Evolutionary conservation across 805 yeast species (phyloP).

Genomic region (Candida yuanshanica): DNA sequence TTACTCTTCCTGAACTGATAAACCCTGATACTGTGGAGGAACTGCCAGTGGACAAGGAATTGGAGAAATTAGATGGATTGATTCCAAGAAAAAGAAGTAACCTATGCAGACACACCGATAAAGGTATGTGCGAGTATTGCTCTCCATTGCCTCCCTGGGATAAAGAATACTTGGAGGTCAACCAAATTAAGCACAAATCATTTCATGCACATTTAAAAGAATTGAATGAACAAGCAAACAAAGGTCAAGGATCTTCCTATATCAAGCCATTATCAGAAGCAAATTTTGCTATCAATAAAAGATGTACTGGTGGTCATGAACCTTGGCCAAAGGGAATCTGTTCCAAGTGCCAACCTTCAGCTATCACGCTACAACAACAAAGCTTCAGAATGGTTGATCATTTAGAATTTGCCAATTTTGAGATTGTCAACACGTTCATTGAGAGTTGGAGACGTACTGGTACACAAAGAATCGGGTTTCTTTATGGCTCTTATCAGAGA

Average conservation of each 20-base stretch:
- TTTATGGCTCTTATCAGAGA: slow-evolving; percentile 75
- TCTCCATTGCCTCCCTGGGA: slow-evolving; percentile 97
- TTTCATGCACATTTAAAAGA: slow-evolving; percentile 79
- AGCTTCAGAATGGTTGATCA: slow-evolving; percentile 95
- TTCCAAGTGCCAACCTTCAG: slow-evolving; percentile 94
- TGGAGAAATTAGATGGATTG: slow-evolving; percentile 66
- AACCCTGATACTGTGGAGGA: slow-evolving; percentile 37
- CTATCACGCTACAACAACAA: slow-evolving; percentile 88
- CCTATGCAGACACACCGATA: slow-evolving; percentile 81
- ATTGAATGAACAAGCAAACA: slow-evolving; percentile 58
- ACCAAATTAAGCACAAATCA: slow-evolving; percentile 82
- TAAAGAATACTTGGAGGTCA: slow-evolving; percentile 60
- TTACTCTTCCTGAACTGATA: slow-evolving; percentile 4
- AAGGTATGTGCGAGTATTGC: slow-evolving; percentile 98
- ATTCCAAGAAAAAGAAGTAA: slow-evolving; percentile 56
- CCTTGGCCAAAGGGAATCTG: slow-evolving; percentile 96
- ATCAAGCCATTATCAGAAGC: slow-evolving; percentile 78
- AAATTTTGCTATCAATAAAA: slow-evolving; percentile 53
- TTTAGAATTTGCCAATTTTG: slow-evolving; percentile 78
- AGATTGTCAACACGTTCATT: slow-evolving; percentile 73
- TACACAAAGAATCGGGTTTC: slow-evolving; percentile 75
- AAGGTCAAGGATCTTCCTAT: slow-evolving; percentile 54
- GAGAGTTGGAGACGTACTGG: slow-evolving; percentile 91
- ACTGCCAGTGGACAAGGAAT: slow-evolving; percentile 56
- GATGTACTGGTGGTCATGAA: slow-evolving; percentile 76